Base-by-base conservation (phyloP, 2,329 filamentous ascomycete genomes). In the Geosmithia putterillii region DNA sequence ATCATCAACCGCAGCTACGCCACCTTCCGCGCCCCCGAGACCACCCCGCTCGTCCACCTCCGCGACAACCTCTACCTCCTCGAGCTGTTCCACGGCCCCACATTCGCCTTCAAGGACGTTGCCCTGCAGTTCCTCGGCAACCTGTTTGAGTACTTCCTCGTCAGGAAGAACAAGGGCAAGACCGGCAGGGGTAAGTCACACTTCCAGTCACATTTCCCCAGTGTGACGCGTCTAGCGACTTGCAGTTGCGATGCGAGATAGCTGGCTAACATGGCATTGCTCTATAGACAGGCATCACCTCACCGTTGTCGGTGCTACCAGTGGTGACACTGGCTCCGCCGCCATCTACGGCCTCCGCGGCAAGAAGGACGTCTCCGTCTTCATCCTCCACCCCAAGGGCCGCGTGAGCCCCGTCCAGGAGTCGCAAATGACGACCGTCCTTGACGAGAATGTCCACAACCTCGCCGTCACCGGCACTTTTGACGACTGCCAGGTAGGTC, bases 101-200 rank as follows among this genome's bases (percentile, higher is more conserved):
- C 83, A 1, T 95, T 88, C 59, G 84, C 90, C 2, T 96, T 96
- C 71, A 95, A 96, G 66, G 90, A 96, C 63, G 85, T 89, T 42
- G 89, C 89, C 15, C 70, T 96, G 48, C 90, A 96, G 54, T 92
- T 95, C 57, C 68, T 98, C 2, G 92, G 92, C n/a, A 96, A 98
- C 56, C 70, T 98, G 2, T 96, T 94, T 51, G 86, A 94, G 62
- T 92, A 90, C 61, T 90, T 92, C 61, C 70, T 92, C 12, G 74
- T 81, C 5, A 70, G 85, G 51, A 79, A 76, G 61, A 92, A 92
- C 52, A 57, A 76, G 57, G 77, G 75, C 50, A 86, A 84, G 67
- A 67, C 70, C 22, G 79, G 79, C 8, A 62, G 61, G 53, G 69
- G 70, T 65, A 63, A 55, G 60, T 48, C 25, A 17, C 19, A 18